Conservation (phyloP, 768 basidiomycete genomes). For the Botryobasidium botryosum region DNA sequence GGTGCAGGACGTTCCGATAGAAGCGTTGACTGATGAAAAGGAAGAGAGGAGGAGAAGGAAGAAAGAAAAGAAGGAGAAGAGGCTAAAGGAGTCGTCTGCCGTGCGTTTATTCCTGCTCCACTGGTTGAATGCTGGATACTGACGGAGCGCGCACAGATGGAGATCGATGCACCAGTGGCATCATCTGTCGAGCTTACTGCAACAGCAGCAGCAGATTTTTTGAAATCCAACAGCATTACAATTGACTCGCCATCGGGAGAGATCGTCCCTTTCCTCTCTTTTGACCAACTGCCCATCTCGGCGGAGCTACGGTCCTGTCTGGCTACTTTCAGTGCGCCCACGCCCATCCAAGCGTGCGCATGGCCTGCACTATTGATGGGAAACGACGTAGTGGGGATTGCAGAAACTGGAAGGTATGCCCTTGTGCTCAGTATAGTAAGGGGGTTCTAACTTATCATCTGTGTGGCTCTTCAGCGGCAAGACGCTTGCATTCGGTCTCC, state of each 20-base stretch:
- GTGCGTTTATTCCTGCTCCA: too few species aligned
- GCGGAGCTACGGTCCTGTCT: conserved; percentile 44
- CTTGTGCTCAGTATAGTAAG: background rate
- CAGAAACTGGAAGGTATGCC: conserved; percentile 74
- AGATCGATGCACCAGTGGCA: too few species aligned
- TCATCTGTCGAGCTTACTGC: too few species aligned
- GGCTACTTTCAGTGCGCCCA: conserved; percentile 63
- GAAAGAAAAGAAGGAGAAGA: too few species aligned
- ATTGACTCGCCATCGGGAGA: conserved; percentile 38
- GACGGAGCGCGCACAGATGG: too few species aligned
- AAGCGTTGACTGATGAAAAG: too few species aligned
- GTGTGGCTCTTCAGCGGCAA: conserved; percentile 47
- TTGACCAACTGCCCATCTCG: conserved; percentile 56
- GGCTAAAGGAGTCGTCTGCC: too few species aligned
- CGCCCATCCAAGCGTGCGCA: conserved; percentile 88
- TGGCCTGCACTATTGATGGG: conserved; percentile 80
- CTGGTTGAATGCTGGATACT: too few species aligned
- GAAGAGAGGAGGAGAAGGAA: too few species aligned
- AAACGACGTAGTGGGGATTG: conserved; percentile 85
- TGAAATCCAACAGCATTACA: conserved; percentile 54
- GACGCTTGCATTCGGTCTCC: conserved; percentile 90
- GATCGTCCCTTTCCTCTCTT: conserved; percentile 48
- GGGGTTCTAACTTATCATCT: background rate
- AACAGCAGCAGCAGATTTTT: conserved; percentile 47
- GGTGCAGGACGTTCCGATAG: too few species aligned